Conservation (phyloP, 2,329 filamentous ascomycete species). For the Plectosphaerella cucumerina region DNA sequence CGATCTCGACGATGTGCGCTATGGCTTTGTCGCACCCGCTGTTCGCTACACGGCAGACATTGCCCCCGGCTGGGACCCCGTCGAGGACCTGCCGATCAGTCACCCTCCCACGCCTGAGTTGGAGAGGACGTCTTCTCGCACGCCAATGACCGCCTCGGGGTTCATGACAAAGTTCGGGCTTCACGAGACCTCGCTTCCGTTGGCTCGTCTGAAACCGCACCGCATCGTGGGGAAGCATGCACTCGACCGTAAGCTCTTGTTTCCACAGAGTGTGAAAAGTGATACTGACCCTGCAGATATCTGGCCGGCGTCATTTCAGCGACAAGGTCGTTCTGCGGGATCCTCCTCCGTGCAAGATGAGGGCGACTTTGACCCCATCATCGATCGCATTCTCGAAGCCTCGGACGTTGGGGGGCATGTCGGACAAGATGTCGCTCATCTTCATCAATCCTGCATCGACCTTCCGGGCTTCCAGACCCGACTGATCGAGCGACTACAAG, state of each 20-base stretch:
- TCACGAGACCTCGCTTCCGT: no score
- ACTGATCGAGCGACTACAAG: neutral
- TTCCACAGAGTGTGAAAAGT: neutral
- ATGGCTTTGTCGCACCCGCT: neutral
- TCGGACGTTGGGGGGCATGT: neutral
- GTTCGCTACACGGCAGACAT: no score
- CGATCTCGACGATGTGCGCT: neutral
- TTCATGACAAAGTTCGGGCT: no score
- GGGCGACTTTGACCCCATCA: neutral
- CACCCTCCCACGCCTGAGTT: neutral
- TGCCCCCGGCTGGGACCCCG: no score
- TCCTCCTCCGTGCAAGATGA: neutral
- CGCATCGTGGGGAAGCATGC: no score
- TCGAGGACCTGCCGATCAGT: no score
- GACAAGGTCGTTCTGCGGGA: no score
- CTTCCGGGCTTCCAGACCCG: conserved; percentile 1
- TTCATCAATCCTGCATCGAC: neutral
- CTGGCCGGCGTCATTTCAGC: neutral
- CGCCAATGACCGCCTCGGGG: no score
- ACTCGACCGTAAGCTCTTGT: no score
- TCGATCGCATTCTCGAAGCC: neutral
- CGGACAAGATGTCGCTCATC: neutral
- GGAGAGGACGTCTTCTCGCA: neutral
- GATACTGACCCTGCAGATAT: neutral
- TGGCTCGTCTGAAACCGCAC: no score